phyloP scores from a whole-genome alignment of 306 rosid species.

The Sicyos baderoa region DNA sequence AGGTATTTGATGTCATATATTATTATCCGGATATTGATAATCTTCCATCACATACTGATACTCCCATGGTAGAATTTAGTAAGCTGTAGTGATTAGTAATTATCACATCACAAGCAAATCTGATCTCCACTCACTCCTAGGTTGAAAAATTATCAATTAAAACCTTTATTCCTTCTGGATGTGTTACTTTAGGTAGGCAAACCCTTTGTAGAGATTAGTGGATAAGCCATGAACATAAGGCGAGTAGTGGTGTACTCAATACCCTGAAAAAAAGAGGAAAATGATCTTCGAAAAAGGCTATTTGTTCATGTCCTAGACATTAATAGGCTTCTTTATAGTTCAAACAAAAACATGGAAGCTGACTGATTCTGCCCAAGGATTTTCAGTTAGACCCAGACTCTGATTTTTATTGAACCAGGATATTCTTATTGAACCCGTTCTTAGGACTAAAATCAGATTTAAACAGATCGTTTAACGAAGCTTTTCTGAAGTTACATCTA shows the following conservation, averaged over 20 bases:
- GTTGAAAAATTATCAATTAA: not conserved
- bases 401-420: no score
- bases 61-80: not conserved
- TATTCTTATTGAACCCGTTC: no score
- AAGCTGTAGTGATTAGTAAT: no score
- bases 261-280: not conserved
- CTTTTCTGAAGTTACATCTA: not conserved
- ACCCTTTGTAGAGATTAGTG: not conserved
- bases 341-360: not conserved
- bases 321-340: not conserved
- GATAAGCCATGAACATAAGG: not conserved
- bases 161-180: not conserved
- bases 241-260: no score
- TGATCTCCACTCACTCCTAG: no score
- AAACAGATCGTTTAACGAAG: no score
- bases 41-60: not conserved
- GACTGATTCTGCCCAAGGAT: not conserved
- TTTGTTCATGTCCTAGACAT: not conserved
- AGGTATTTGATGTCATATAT: constrained; percentile 34
- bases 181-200: not conserved
- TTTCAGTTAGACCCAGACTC: no score
- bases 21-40: not conserved
- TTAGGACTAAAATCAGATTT: not conserved
- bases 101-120: no score
- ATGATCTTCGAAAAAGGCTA: not conserved